Evolutionary conservation across 192 early-diverging fungal genomes (phyloP).

Genomic region (Umbelopsis isabellina): DNA sequence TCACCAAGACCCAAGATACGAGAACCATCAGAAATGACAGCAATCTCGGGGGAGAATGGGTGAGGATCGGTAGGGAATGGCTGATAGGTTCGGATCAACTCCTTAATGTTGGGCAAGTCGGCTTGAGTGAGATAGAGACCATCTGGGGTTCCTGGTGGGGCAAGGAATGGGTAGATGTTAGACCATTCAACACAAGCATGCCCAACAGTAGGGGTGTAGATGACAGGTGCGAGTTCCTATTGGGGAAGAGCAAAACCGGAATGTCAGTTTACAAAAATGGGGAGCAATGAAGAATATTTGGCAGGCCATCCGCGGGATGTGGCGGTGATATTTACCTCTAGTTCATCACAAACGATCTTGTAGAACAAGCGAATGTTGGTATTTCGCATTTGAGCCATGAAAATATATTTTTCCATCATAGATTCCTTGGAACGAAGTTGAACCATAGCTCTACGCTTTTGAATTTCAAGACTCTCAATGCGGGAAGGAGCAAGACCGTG

Average conservation of each 20-base stretch:
- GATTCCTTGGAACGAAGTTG: conserved; percentile 71
- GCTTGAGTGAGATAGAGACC: conserved; percentile 87
- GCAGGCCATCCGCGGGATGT: background rate
- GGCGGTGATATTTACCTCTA: conserved; percentile 57
- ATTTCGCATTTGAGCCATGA: conserved; percentile 81
- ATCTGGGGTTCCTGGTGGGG: conserved; percentile 72
- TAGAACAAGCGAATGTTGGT: conserved; percentile 87
- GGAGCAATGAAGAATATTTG: background rate
- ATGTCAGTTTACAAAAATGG: background rate
- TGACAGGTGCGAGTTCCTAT: conserved; percentile 76
- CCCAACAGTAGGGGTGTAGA: conserved; percentile 87
- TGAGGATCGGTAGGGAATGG: conserved; percentile 59
- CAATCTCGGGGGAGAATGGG: conserved; percentile 70
- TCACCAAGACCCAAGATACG: conserved; percentile 95
- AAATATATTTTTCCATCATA: conserved; percentile 83
- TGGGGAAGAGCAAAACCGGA: conserved; percentile 6
- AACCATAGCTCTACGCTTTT: conserved; percentile 74
- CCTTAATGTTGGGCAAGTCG: conserved; percentile 72
- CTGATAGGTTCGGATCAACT: conserved; percentile 81
- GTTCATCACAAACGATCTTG: conserved; percentile 71
- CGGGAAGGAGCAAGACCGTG: conserved; percentile 73
- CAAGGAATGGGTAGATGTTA: conserved; percentile 84
- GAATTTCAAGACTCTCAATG: conserved; percentile 73
- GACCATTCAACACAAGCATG: conserved; percentile 88
- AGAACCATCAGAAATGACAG: conserved; percentile 95